Conservation (phyloP, 2,329 filamentous ascomycete species). For the Calonectria pseudoreteaudii region DNA sequence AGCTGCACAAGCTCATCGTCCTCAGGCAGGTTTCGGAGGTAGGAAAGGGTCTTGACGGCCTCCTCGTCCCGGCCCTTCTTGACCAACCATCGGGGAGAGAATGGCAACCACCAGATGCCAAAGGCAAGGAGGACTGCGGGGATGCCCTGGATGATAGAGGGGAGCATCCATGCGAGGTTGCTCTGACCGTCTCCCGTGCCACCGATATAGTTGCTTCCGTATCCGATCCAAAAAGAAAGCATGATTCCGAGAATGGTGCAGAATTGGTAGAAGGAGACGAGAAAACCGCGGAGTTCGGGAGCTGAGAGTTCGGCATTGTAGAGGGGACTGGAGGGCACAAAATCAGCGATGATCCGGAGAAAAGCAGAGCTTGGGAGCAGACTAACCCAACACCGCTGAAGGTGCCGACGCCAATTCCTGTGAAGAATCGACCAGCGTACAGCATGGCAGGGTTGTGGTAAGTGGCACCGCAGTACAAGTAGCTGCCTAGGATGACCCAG, state of each 20-base stretch:
- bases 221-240: slow-evolving; percentile 61
- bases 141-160: slow-evolving; percentile 58
- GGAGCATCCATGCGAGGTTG: slow-evolving; percentile 57
- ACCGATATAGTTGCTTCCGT: slow-evolving; percentile 60
- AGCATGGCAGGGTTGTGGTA: slow-evolving; percentile 53
- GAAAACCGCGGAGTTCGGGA: slow-evolving; percentile 74
- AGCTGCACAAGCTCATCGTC: slow-evolving; percentile 77
- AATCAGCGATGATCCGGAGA: neutral
- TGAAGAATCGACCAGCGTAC: slow-evolving; percentile 62
- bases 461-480: slow-evolving; percentile 57
- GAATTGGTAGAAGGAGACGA: slow-evolving; percentile 75
- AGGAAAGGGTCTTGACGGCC: slow-evolving; percentile 65
- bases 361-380: neutral
- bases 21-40: slow-evolving; percentile 69
- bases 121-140: slow-evolving; percentile 66
- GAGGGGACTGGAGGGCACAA: slow-evolving; percentile 46
- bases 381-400: slow-evolving; percentile 54
- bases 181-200: slow-evolving; percentile 57
- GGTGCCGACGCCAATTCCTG: slow-evolving; percentile 60
- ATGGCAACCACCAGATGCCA: slow-evolving; percentile 85
- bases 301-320: slow-evolving; percentile 67
- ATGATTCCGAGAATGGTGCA: slow-evolving; percentile 53
- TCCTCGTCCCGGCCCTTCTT: slow-evolving; percentile 78
- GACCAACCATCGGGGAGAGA: slow-evolving; percentile 81
- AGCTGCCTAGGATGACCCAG: slow-evolving; percentile 60